Base-by-base conservation (phyloP, 345 rosid species). In the Syzygium jambos region DNA sequence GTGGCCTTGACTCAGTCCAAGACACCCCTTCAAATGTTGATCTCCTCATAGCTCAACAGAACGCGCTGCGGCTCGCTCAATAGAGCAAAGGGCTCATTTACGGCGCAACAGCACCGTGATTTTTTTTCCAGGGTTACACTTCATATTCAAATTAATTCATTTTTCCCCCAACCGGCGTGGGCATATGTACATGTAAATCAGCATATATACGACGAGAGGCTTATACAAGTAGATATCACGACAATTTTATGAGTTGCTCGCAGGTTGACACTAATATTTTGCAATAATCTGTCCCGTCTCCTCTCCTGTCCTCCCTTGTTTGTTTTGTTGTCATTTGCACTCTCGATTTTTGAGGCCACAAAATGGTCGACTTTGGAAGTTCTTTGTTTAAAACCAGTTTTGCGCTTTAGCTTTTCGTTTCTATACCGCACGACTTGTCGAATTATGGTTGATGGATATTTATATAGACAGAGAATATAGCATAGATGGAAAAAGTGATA, bases 61-160 rank as follows among this genome's bases (percentile, higher is more conserved):
- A 73, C 21, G 46, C 49, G 14, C 4, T 25, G 25, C 80, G 80
- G 46, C 13, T 73, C 80, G 5, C 80, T 73, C 80, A 9, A 73
- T 73, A 19, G 80, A 19, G 80, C 80, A 73, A 34, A 34, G 80
- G n/a, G 41, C 84, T 59, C 43, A 86, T 83, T 68, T 41, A 77
- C 80, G 53, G 34, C 15, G 9, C 21, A 22, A 29, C 30, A 61
- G 87, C 29, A 16, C 87, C 38, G 2, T 3, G 65, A 22, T 90
- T 86, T 68, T 85, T 85, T 65, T 84, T 30, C 65, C 86, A 87
- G 87, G 68, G 68, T 51, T 51, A 59, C 49, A 12, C 85, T 68
- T 78, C 88, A 57, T 57, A 85, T 85, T 89, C 89, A 87, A 89
- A 91, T 93, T 94, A 90, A 86, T 92, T 93, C 88, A 89, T 89